phyloP scores from a whole-genome alignment of 176 grass and related monocot genomes.

The Tillandsia leiboldiana region DNA sequence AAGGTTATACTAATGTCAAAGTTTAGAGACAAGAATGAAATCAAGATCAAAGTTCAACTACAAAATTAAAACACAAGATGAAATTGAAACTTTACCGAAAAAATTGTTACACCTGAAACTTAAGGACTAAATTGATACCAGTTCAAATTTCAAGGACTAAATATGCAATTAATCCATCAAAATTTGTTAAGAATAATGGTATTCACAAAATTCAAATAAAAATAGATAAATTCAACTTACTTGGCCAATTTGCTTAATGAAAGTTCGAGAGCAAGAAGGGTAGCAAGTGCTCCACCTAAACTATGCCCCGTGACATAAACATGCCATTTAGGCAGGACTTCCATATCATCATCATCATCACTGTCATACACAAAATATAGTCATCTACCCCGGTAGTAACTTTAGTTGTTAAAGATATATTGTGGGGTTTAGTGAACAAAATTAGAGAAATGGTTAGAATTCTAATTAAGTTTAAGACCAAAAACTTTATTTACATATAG shows the following conservation, averaged over 20 bases:
- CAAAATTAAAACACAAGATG: too few species aligned
- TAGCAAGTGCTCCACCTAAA: slow-evolving; percentile 94
- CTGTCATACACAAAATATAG: slow-evolving; percentile 39
- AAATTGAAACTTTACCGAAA: not conserved
- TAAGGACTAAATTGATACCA: not conserved
- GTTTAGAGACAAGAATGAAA: too few species aligned
- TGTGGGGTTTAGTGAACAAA: too few species aligned
- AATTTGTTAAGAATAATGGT: not conserved
- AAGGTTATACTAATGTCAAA: too few species aligned
- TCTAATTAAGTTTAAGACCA: not conserved
- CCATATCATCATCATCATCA: slow-evolving; percentile 35
- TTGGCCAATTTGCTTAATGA: slow-evolving; percentile 80
- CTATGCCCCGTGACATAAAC: slow-evolving; percentile 93
- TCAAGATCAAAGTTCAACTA: too few species aligned
- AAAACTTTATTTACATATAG: slow-evolving; percentile 2
- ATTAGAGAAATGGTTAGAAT: too few species aligned
- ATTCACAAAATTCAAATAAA: not conserved
- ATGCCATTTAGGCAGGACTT: slow-evolving; percentile 56
- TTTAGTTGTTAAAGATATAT: not conserved
- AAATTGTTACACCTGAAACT: not conserved
- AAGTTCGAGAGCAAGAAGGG: slow-evolving; percentile 87
- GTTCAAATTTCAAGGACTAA: not conserved
- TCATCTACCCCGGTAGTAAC: not conserved
- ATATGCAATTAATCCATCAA: too few species aligned
- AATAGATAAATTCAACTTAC: slow-evolving; percentile 36